A percentile compares a stretch with the other conserved stretches of the same genome.
Conservation (phyloP, 148 eudicot species). For the Rhododendron williamsianum region DNA sequence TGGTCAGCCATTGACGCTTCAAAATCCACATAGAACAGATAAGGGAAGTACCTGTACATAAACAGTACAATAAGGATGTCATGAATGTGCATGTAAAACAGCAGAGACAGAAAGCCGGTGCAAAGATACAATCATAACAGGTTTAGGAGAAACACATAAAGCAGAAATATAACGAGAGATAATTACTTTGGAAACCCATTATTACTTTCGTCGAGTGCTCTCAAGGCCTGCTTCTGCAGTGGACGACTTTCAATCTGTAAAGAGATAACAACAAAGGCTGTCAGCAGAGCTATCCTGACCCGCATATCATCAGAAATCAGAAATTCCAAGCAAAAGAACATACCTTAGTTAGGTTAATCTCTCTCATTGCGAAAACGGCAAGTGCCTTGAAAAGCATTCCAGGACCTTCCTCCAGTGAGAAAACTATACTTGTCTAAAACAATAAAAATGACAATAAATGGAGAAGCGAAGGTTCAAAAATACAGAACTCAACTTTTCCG, state of each 20-base stretch:
- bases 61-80: neutral
- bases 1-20: constrained; percentile 63
- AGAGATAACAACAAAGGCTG: neutral
- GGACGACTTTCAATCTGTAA: constrained; percentile 92
- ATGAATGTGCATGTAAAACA: neutral
- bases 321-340: constrained; percentile 4
- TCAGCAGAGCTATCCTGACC: neutral
- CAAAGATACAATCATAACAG: neutral
- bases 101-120: neutral
- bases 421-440: constrained; percentile 77
- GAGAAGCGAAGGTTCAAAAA: neutral
- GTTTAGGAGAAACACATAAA: neutral
- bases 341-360: constrained; percentile 80
- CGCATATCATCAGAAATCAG: neutral
- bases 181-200: constrained; percentile 54
- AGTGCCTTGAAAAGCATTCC: constrained; percentile 85
- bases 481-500: neutral
- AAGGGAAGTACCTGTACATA: constrained; percentile 41
- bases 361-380: constrained; percentile 72
- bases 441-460: constrained; percentile 2
- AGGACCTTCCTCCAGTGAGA: constrained; percentile 82
- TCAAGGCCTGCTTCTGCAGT: constrained; percentile 43
- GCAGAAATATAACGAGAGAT: neutral
- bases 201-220: constrained; percentile 31
- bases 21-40: constrained; percentile 61